Evolutionary conservation across 1,139 yeast genomes (phyloP).

Genomic region (Saccharomycopsis phalli): DNA sequence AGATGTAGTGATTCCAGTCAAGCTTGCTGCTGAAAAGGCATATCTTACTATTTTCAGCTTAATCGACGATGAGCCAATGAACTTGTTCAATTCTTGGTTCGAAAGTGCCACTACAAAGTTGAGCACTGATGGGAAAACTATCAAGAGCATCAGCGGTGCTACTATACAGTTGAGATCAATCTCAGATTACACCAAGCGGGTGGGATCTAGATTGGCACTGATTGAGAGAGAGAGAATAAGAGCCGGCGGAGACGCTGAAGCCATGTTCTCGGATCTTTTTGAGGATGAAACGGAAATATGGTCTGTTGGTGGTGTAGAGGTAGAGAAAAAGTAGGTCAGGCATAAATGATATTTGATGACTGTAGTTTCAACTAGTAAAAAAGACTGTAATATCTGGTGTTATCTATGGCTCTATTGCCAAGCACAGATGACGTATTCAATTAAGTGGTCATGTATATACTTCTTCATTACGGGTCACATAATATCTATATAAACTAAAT

Average conservation of each 20-base stretch:
- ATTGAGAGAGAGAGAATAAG: slow-evolving; percentile 80
- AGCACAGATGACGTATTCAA: too few species aligned
- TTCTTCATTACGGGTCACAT: too few species aligned
- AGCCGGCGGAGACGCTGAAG: slow-evolving; percentile 87
- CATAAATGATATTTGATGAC: too few species aligned
- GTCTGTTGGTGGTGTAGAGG: slow-evolving; percentile 76
- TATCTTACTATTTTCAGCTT: slow-evolving; percentile 64
- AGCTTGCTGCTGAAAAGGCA: slow-evolving; percentile 91
- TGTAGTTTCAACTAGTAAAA: too few species aligned
- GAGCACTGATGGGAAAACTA: slow-evolving; percentile 23
- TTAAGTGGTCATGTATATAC: too few species aligned
- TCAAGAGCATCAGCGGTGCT: slow-evolving; percentile 39
- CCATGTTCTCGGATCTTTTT: slow-evolving; percentile 72
- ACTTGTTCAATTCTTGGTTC: slow-evolving; percentile 55
- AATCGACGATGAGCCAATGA: slow-evolving; percentile 59
- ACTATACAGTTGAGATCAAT: slow-evolving; percentile 60
- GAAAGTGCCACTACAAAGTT: slow-evolving; percentile 23
- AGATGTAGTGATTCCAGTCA: slow-evolving; percentile 80
- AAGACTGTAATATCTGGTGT: too few species aligned
- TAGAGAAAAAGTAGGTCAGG: too few species aligned
- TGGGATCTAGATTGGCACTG: slow-evolving; percentile 70
- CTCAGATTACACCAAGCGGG: slow-evolving; percentile 82
- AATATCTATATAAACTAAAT: too few species aligned
- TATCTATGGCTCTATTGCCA: too few species aligned
- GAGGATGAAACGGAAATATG: slow-evolving; percentile 86